Conservation (phyloP, 805 yeast genomes). For the Nematodospora valgi region DNA sequence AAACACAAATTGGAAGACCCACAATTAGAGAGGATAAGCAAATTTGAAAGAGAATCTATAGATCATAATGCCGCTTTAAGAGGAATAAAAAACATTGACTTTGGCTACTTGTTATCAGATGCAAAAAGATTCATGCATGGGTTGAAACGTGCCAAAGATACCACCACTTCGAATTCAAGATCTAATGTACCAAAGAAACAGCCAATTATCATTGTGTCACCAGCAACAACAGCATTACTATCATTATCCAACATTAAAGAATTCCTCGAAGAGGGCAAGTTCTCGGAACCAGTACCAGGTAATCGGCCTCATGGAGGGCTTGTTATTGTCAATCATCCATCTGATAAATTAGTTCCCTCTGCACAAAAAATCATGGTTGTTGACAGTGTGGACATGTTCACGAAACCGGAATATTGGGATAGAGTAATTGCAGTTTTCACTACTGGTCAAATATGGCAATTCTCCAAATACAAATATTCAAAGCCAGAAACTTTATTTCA, state of each 20-base stretch:
- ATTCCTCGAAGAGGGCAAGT: conserved; percentile 66
- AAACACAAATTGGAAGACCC: conserved; percentile 43
- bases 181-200: conserved; percentile 26
- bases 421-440: conserved; percentile 94
- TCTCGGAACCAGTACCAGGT: conserved; percentile 49
- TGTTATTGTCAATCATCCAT: conserved; percentile 52
- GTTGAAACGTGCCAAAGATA: conserved; percentile 32
- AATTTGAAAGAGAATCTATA: conserved; percentile 47
- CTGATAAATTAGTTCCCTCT: conserved; percentile 49
- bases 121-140: conserved; percentile 57
- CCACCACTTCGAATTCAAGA: conserved; percentile 6
- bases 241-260: conserved; percentile 39
- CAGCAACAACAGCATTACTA: conserved; percentile 41
- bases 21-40: conserved; percentile 43
- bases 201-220: conserved; percentile 43
- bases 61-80: conserved; percentile 62
- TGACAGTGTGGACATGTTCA: conserved; percentile 75
- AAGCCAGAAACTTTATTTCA: conserved; percentile 80
- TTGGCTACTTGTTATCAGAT: conserved; percentile 65
- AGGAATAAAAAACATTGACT: conserved; percentile 65
- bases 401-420: conserved; percentile 97
- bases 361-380: conserved; percentile 73
- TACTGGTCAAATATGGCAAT: conserved; percentile 98
- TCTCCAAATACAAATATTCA: conserved; percentile 78
- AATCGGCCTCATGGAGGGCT: conserved; percentile 33